phyloP scores from a whole-genome alignment of 1,284 basidiomycete species.

The Trichosporon sp. region DNA sequence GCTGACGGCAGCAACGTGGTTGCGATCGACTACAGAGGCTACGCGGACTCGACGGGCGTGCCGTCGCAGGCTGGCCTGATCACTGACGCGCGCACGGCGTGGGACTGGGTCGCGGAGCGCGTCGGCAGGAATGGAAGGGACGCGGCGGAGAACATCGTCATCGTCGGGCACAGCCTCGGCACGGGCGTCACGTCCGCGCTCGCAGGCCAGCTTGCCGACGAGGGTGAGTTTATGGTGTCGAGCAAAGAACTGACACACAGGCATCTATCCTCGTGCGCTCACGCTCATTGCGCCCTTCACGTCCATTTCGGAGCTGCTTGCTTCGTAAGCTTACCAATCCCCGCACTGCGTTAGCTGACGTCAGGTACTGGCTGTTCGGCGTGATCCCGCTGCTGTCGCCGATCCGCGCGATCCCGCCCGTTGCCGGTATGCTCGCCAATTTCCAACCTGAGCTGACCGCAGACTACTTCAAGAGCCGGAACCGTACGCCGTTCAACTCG shows the following conservation, averaged over 20 bases:
- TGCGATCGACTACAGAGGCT: conserved; percentile 87
- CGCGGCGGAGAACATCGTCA: conserved; percentile 31
- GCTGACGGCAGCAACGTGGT: conserved; percentile 60
- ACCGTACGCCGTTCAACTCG: conserved; percentile 36
- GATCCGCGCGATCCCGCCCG: conserved; percentile 24
- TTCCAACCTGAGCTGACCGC: background rate
- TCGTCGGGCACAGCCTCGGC: conserved; percentile 75
- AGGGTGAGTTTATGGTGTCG: conserved; percentile 27
- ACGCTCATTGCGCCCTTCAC: conserved; percentile 45
- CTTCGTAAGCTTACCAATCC: conserved; percentile 24
- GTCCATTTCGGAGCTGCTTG: conserved; percentile 36
- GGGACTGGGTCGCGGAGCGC: conserved; percentile 63
- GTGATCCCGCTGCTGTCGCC: conserved; percentile 39
- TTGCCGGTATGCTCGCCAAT: conserved; percentile 20
- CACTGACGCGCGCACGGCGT: conserved; percentile 71
- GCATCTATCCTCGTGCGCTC: conserved; percentile 33
- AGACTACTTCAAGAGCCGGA: conserved; percentile 30
- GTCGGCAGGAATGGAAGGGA: conserved; percentile 9
- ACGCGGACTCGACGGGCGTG: conserved; percentile 73
- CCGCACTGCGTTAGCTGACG: background rate
- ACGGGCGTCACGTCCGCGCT: conserved; percentile 67
- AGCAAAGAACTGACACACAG: conserved; percentile 15
- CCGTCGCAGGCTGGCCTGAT: conserved; percentile 72
- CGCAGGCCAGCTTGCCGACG: conserved; percentile 32
- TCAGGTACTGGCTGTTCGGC: conserved; percentile 37